Conservation (phyloP, 768 basidiomycete genomes). For the Leucosporidium scottii region DNA sequence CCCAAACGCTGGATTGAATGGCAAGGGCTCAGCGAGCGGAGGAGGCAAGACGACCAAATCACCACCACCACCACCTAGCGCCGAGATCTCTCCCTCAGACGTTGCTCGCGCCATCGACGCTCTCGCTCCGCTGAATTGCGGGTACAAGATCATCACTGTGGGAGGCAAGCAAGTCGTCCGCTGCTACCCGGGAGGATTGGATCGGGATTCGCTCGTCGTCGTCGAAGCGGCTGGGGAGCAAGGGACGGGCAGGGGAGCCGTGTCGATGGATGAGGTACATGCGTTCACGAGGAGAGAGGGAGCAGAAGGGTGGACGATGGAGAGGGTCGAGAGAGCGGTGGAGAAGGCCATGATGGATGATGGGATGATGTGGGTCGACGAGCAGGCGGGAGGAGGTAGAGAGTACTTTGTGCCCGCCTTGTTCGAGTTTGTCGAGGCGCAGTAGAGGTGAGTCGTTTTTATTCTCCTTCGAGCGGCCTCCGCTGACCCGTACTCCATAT, state of each 20-base stretch:
- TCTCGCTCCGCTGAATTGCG: slow-evolving; percentile 79
- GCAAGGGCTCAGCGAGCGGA: not conserved
- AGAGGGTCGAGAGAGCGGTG: slow-evolving; percentile 67
- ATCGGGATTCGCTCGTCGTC: slow-evolving; percentile 78
- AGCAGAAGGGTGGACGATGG: slow-evolving; percentile 66
- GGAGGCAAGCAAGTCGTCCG: slow-evolving; percentile 73
- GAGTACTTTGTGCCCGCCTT: slow-evolving; percentile 85
- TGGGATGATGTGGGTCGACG: slow-evolving; percentile 90
- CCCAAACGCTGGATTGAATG: not conserved
- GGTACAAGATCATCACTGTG: slow-evolving; percentile 74
- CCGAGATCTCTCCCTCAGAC: slow-evolving; percentile 57
- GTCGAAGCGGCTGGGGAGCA: slow-evolving; percentile 45
- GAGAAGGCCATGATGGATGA: slow-evolving; percentile 86
- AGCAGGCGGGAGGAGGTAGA: slow-evolving; percentile 56
- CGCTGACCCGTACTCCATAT: too few relatives aligned
- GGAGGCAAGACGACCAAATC: not conserved
- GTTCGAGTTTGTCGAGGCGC: slow-evolving; percentile 51
- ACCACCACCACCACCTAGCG: not conserved
- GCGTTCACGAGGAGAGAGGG: slow-evolving; percentile 45
- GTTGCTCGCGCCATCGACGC: slow-evolving; percentile 63
- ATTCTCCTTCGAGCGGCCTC: too few relatives aligned
- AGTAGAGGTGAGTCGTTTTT: too few relatives aligned
- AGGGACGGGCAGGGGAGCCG: slow-evolving; percentile 28
- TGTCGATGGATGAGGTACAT: slow-evolving; percentile 22
- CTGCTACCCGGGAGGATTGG: slow-evolving; percentile 81